A percentile compares a stretch with the other conserved stretches of the same genome.
Evolutionary conservation across 768 basidiomycete species (phyloP).

Genomic region (Lentinula raphanica): DNA sequence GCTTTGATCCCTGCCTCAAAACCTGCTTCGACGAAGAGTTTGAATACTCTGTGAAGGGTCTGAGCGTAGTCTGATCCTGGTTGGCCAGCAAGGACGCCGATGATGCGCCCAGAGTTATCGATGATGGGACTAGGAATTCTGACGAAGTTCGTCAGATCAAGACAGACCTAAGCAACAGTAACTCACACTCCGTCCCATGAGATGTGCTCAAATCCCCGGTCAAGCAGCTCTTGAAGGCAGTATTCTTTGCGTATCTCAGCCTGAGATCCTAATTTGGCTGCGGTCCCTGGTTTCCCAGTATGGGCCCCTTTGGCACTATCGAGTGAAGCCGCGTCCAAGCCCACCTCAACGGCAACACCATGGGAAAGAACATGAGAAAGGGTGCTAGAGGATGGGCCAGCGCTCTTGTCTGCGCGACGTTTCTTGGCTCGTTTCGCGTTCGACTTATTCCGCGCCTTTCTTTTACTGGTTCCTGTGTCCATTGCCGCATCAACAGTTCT

Average conservation of each 20-base stretch:
- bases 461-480: too few relatives aligned
- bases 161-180: too few relatives aligned
- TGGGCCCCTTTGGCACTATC: background rate
- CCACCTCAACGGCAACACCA: background rate
- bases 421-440: too few relatives aligned
- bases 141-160: background rate
- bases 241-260: background rate
- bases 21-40: background rate
- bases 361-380: background rate
- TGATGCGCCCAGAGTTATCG: slow-evolving; percentile 7
- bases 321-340: background rate
- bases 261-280: background rate
- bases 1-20: background rate
- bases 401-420: too few relatives aligned
- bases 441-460: too few relatives aligned
- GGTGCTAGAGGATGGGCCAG: too few relatives aligned
- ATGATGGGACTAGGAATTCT: background rate
- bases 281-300: background rate
- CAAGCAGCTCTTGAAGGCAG: background rate
- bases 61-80: background rate
- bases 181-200: background rate
- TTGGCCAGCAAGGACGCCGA: slow-evolving; percentile 8
- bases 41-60: background rate
- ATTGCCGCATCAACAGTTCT: too few relatives aligned
- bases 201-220: background rate